A percentile compares a stretch with the other conserved stretches of the same genome.
Conservation (phyloP, 2,329 filamentous ascomycete species). For the Talaromyces islandicus region DNA sequence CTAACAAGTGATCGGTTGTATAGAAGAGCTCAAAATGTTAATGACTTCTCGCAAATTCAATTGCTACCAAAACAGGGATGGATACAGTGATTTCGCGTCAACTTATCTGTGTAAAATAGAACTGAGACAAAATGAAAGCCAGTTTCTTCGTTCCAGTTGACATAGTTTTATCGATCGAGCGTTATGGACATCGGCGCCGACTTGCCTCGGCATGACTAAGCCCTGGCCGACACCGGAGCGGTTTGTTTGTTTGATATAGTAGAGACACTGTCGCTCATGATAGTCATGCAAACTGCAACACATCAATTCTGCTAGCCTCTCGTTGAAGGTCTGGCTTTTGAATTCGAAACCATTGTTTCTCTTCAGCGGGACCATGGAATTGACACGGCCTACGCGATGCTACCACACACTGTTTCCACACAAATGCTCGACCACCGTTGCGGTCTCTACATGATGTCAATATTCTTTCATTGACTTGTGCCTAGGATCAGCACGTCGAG, state of each 20-base stretch:
- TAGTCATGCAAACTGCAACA: not conserved
- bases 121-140: not conserved
- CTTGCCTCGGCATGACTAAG: not conserved
- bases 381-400: not conserved
- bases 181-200: not conserved
- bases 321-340: not conserved
- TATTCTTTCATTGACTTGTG: not conserved
- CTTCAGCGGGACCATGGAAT: not conserved
- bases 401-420: not conserved
- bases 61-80: not conserved
- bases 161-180: not conserved
- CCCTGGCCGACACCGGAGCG: not conserved
- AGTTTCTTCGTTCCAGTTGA: not conserved
- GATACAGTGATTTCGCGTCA: not conserved
- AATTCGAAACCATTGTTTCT: not conserved
- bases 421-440: not conserved
- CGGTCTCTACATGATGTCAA: not conserved
- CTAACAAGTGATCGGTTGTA: not conserved
- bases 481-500: not conserved
- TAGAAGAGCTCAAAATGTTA: too few species aligned
- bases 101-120: not conserved
- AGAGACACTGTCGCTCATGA: not conserved
- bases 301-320: not conserved
- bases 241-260: not conserved
- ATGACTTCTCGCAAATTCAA: not conserved